These are phyloP conservation scores for Acer saccharum DNA, from an alignment of 345 rosid species.

Conservation along the genomic window DNA sequence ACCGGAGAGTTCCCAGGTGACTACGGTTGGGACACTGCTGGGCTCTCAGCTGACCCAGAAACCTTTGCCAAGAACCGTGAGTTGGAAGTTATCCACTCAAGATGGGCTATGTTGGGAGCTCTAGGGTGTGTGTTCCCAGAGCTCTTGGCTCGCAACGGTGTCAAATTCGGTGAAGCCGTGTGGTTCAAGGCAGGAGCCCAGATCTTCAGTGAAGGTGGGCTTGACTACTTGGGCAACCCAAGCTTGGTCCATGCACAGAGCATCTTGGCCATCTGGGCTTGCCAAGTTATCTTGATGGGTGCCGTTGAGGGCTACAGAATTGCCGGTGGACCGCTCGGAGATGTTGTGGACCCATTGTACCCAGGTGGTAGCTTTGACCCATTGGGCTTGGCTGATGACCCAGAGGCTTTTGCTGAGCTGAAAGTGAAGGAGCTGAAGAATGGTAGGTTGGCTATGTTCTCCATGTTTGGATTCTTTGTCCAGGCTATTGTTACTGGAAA, in stretches of 20 bases:
- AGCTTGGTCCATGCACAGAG: conserved; percentile 81
- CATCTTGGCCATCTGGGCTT: conserved; percentile 81
- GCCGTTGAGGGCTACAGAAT: conserved; percentile 78
- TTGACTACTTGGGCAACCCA: conserved; percentile 86
- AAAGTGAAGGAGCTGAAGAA: conserved; percentile 88
- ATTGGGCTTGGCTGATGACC: conserved; percentile 77
- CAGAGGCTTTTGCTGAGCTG: conserved; percentile 79
- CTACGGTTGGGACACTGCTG: conserved; percentile 83
- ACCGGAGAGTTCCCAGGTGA: conserved; percentile 83
- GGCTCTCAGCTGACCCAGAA: conserved; percentile 85
- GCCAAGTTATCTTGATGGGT: conserved; percentile 69
- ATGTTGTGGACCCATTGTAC: conserved; percentile 70
- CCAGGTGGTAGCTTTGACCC: conserved; percentile 91
- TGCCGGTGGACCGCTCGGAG: conserved; percentile 74
- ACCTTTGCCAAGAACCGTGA: conserved; percentile 92
- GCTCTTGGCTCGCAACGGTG: conserved; percentile 74
- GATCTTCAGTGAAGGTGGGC: conserved; percentile 80
- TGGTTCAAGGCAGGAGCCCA: conserved; percentile 92
- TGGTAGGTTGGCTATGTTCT: conserved; percentile 85
- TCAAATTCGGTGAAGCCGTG: conserved; percentile 75
- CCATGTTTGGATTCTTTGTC: conserved; percentile 85
- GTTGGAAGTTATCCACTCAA: conserved; percentile 77
- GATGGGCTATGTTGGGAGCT: conserved; percentile 91
- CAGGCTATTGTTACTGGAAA: conserved; percentile 88
- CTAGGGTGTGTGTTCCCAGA: conserved; percentile 81